These are phyloP conservation scores for Betula pendula DNA, from an alignment of 306 rosid genomes.

Conservation along the genomic window DNA sequence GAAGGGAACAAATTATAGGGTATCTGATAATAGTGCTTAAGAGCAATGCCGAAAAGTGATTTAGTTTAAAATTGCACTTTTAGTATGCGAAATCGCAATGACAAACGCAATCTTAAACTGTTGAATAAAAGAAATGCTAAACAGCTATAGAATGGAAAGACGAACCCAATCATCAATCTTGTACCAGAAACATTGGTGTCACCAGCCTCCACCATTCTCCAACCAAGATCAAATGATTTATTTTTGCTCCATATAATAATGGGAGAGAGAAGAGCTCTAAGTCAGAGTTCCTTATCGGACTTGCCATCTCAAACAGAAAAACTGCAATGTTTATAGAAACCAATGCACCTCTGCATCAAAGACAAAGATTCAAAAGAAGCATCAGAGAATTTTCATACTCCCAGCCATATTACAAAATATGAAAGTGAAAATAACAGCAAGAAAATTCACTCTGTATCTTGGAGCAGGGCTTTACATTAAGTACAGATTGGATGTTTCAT, in stretches of 20 bases:
- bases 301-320: constrained; percentile 85
- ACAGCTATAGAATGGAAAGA: constrained; percentile 58
- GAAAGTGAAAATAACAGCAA: background rate
- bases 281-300: constrained; percentile 73
- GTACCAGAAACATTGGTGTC: constrained; percentile 99
- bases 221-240: constrained; percentile 69
- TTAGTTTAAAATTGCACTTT: too few species aligned
- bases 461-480: constrained; percentile 44
- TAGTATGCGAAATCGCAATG: background rate
- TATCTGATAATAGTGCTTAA: too few species aligned
- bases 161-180: constrained; percentile 71
- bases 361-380: constrained; percentile 19
- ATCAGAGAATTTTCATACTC: constrained; percentile 2
- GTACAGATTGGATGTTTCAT: constrained; percentile 62
- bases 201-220: constrained; percentile 99
- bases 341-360: constrained; percentile 71
- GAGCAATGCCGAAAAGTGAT: constrained; percentile 11
- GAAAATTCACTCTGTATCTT: background rate
- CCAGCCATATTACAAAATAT: background rate
- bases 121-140: constrained; percentile 19
- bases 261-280: constrained; percentile 71
- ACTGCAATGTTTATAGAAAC: constrained; percentile 82
- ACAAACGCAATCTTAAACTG: too few species aligned
- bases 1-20: too few species aligned
- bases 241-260: constrained; percentile 80